Percentiles rank a stretch among this genome's conserved stretches.
These are phyloP conservation scores for Podila epigama DNA, from an alignment of 192 early-diverging fungal species.

Conservation along the genomic window DNA sequence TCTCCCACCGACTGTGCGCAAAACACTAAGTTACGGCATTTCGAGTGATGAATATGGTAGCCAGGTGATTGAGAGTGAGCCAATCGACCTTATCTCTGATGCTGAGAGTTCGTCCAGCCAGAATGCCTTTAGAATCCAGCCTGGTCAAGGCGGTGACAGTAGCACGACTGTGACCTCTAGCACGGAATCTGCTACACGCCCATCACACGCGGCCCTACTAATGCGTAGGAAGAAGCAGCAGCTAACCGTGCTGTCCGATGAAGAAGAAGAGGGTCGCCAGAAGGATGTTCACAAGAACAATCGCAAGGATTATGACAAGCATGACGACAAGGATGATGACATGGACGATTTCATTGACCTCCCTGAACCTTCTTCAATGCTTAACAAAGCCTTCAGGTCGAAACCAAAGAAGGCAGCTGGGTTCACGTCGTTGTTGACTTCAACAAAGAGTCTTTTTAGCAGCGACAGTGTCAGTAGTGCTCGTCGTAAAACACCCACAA, in stretches of 20 bases:
- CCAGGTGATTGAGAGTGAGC: not conserved
- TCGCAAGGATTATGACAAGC: not conserved
- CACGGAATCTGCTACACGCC: not conserved
- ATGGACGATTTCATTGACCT: constrained; percentile 29
- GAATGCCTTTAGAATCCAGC: constrained; percentile 31
- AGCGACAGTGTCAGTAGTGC: too few relatives aligned
- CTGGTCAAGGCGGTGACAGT: constrained; percentile 12
- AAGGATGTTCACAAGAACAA: too few relatives aligned
- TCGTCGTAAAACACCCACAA: not conserved
- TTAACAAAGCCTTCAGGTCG: constrained; percentile 18
- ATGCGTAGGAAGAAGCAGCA: too few relatives aligned
- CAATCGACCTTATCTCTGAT: constrained; percentile 1
- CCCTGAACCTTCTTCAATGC: constrained; percentile 33
- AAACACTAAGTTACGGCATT: not conserved
- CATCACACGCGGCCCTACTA: too few relatives aligned
- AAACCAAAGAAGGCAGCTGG: not conserved
- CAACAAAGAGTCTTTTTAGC: too few relatives aligned
- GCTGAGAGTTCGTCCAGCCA: constrained; percentile 29
- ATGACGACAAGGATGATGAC: constrained; percentile 13
- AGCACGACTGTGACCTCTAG: not conserved
- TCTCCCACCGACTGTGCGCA: not conserved
- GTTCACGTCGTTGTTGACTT: not conserved
- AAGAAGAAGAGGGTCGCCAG: too few relatives aligned
- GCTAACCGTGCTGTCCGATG: too few relatives aligned
- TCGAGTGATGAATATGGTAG: constrained; percentile 1